Conservation (phyloP, 2,329 filamentous ascomycete species). For the Pezizomycotina sp. region DNA sequence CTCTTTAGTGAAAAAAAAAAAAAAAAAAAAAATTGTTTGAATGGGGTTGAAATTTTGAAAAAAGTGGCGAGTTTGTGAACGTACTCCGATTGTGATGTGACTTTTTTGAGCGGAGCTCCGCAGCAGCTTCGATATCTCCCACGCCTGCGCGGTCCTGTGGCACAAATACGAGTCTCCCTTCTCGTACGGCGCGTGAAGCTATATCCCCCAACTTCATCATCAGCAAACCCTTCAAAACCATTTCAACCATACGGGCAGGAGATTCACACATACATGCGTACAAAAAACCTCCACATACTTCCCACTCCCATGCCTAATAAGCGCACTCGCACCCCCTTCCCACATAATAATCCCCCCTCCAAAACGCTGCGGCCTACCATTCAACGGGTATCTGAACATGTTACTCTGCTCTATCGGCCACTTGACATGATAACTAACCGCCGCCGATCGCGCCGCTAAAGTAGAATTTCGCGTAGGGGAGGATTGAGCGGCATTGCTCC, state of each 20-base stretch:
- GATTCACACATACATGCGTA: slow-evolving; percentile 49
- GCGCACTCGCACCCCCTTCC: slow-evolving; percentile 71
- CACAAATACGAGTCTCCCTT: slow-evolving; percentile 66
- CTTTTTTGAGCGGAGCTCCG: slow-evolving; percentile 63
- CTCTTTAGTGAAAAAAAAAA: not conserved
- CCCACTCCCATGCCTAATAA: slow-evolving; percentile 46
- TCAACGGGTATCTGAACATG: slow-evolving; percentile 78
- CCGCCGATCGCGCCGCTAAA: slow-evolving; percentile 74
- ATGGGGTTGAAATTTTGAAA: too few relatives aligned
- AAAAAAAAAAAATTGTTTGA: not conserved
- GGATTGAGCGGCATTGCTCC: slow-evolving; percentile 49
- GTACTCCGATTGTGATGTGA: slow-evolving; percentile 56
- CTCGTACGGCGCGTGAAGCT: slow-evolving; percentile 76
- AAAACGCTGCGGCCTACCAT: slow-evolving; percentile 83
- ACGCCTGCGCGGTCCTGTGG: slow-evolving; percentile 81
- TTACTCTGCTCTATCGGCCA: slow-evolving; percentile 84
- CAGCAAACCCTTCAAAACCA: not conserved
- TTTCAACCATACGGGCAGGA: not conserved
- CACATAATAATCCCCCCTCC: slow-evolving; percentile 89
- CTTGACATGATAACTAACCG: slow-evolving; percentile 71
- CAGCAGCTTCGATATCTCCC: slow-evolving; percentile 85
- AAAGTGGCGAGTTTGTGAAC: not conserved
- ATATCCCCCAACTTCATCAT: not conserved
- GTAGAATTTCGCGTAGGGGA: slow-evolving; percentile 91
- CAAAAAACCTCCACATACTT: slow-evolving; percentile 69